Evolutionary conservation across 257 asterid species (phyloP).

Genomic region (Nemophila menziesii): DNA sequence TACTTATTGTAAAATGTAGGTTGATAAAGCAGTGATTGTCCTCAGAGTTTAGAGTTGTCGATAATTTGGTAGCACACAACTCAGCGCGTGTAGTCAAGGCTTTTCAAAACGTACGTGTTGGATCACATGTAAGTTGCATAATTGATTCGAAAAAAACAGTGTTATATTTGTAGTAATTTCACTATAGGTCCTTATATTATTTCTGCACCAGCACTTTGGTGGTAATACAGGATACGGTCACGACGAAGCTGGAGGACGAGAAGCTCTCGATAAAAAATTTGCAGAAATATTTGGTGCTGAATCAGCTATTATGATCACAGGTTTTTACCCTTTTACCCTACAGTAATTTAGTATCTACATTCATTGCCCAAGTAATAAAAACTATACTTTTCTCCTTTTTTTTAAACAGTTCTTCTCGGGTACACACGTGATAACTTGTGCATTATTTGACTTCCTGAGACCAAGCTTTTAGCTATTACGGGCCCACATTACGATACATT

Average conservation of each 20-base stretch:
- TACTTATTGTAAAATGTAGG: conserved; percentile 25
- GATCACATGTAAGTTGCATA: conserved; percentile 57
- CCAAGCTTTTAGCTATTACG: conserved; percentile 92
- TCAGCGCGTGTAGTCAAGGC: conserved; percentile 80
- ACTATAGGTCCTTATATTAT: too few species aligned
- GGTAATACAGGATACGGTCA: conserved; percentile 96
- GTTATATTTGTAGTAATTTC: too few species aligned
- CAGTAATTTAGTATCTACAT: conserved; percentile 1
- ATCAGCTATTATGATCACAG: conserved; percentile 86
- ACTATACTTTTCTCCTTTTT: conserved; percentile 8
- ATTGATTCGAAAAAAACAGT: too few species aligned
- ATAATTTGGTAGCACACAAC: conserved; percentile 76
- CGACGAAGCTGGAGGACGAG: conserved; percentile 89
- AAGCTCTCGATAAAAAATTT: too few species aligned
- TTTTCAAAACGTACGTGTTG: conserved; percentile 77
- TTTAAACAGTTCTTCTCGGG: conserved; percentile 77
- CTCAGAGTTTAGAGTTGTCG: conserved; percentile 73
- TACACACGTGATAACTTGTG: conserved; percentile 94
- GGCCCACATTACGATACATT: conserved; percentile 92
- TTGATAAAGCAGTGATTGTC: conserved; percentile 66
- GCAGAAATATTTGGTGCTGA: conserved; percentile 86
- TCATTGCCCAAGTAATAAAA: background rate
- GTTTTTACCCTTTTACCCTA: conserved; percentile 24
- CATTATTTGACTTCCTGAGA: conserved; percentile 86
- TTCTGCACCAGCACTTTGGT: too few species aligned